phyloP scores from a whole-genome alignment of 139 green algal genomes.

The Bryopsis sp. region DNA sequence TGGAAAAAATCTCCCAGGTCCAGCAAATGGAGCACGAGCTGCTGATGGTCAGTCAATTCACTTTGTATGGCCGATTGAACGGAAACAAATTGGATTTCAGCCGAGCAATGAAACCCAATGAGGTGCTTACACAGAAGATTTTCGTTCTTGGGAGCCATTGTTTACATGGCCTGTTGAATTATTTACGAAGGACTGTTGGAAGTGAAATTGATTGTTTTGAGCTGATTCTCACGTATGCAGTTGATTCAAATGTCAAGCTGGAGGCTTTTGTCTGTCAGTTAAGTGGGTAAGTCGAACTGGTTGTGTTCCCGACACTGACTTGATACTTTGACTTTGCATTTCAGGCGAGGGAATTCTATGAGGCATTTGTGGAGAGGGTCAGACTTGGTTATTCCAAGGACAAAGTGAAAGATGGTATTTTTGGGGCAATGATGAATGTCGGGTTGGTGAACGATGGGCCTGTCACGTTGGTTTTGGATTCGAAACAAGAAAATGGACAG shows the following conservation, averaged over 20 bases:
- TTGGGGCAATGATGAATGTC: constrained; percentile 39
- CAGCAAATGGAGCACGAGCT: constrained; percentile 34
- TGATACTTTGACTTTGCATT: constrained; percentile 2
- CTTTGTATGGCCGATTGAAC: constrained; percentile 54
- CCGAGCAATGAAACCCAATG: constrained; percentile 51
- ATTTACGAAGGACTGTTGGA: no score
- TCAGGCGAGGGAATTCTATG: constrained; percentile 26
- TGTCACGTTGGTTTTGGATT: constrained; percentile 29
- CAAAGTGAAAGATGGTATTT: constrained; percentile 32
- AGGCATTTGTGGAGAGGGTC: constrained; percentile 22
- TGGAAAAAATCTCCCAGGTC: no score
- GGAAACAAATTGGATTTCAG: constrained; percentile 62
- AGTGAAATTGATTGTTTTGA: no score
- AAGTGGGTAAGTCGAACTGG: no score
- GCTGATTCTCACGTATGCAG: no score
- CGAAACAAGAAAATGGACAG: neutral
- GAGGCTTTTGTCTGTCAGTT: no score
- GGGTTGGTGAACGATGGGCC: constrained; percentile 32
- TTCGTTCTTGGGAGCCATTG: no score
- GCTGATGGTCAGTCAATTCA: constrained; percentile 70
- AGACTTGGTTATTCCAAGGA: constrained; percentile 22
- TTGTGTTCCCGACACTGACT: neutral
- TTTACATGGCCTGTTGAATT: no score
- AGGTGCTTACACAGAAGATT: no score
- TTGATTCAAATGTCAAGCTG: no score